These are phyloP conservation scores for Coemansia sp. DNA, from an alignment of 192 early-diverging fungal species.

Conservation along the genomic window DNA sequence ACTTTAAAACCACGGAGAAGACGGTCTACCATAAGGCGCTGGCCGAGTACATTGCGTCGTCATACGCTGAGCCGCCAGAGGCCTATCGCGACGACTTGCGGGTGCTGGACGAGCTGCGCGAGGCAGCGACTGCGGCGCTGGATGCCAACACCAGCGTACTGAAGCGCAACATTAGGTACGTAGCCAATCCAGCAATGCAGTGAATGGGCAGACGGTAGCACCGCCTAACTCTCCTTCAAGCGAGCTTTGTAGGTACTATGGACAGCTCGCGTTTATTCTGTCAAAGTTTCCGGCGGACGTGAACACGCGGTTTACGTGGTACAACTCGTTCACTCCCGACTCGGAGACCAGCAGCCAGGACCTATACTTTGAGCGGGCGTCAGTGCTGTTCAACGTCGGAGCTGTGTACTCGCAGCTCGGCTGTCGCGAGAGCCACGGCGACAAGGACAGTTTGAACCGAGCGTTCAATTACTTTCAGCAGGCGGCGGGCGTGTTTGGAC, in stretches of 20 bases:
- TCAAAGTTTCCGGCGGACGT: conserved; percentile 88
- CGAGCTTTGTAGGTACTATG: conserved; percentile 54
- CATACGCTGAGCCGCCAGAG: conserved; percentile 83
- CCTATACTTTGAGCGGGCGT: conserved; percentile 80
- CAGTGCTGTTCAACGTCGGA: conserved; percentile 80
- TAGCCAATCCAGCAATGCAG: too few relatives aligned
- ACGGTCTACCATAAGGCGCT: conserved; percentile 31
- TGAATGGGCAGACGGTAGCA: too few relatives aligned
- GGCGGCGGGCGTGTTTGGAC: conserved; percentile 74
- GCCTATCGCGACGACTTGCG: conserved; percentile 83
- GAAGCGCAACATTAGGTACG: conserved; percentile 66
- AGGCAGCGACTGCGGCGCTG: conserved; percentile 61
- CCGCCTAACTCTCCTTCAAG: too few relatives aligned
- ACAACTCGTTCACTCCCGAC: conserved; percentile 50
- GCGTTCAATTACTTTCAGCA: conserved; percentile 79
- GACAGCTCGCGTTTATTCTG: conserved; percentile 75
- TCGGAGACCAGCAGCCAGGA: conserved; percentile 61
- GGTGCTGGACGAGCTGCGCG: conserved; percentile 70
- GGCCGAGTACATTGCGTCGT: conserved; percentile 67
- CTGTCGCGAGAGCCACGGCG: conserved; percentile 60
- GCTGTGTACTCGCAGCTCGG: conserved; percentile 82
- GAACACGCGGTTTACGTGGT: conserved; percentile 41
- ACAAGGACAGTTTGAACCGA: conserved; percentile 70
- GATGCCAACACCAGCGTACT: conserved; percentile 57
- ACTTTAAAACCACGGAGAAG: conserved; percentile 44